phyloP scores from a whole-genome alignment of 495 filamentous ascomycete genomes.

The Aspergillus egyptiacus region DNA sequence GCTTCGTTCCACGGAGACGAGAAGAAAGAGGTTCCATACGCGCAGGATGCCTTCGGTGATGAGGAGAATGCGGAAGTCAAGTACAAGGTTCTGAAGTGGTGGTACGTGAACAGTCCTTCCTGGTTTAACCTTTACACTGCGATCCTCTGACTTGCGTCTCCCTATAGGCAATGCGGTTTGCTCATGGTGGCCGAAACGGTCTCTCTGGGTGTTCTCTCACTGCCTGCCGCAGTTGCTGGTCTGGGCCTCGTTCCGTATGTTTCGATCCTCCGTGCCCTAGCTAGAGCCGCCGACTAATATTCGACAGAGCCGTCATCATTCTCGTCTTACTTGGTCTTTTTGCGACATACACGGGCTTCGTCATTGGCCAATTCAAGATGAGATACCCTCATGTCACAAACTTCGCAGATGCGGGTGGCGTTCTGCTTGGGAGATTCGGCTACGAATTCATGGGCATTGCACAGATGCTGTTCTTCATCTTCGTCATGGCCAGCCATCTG shows the following conservation, averaged over 20 bases:
- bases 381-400: constrained; percentile 64
- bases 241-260: constrained; percentile 55
- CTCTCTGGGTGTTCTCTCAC: constrained; percentile 61
- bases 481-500: constrained; percentile 73
- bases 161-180: constrained; percentile 38
- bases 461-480: constrained; percentile 63
- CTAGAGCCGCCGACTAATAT: constrained; percentile 4
- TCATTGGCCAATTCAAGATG: constrained; percentile 73
- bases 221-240: constrained; percentile 58
- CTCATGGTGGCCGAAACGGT: constrained; percentile 71
- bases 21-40: constrained; percentile 15
- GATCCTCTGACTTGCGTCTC: not conserved
- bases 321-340: constrained; percentile 59
- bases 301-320: constrained; percentile 53
- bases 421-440: constrained; percentile 58
- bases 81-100: constrained; percentile 40
- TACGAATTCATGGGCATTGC: constrained; percentile 58
- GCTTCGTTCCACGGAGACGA: constrained; percentile 16
- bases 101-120: constrained; percentile 21
- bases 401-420: constrained; percentile 64
- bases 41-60: constrained; percentile 37
- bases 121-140: not conserved
- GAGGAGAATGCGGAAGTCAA: constrained; percentile 37
- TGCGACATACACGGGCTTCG: constrained; percentile 71
- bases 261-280: not conserved